These are phyloP conservation scores for Cercospora beticola DNA, from an alignment of 2,329 filamentous ascomycete genomes.

Conservation along the genomic window DNA sequence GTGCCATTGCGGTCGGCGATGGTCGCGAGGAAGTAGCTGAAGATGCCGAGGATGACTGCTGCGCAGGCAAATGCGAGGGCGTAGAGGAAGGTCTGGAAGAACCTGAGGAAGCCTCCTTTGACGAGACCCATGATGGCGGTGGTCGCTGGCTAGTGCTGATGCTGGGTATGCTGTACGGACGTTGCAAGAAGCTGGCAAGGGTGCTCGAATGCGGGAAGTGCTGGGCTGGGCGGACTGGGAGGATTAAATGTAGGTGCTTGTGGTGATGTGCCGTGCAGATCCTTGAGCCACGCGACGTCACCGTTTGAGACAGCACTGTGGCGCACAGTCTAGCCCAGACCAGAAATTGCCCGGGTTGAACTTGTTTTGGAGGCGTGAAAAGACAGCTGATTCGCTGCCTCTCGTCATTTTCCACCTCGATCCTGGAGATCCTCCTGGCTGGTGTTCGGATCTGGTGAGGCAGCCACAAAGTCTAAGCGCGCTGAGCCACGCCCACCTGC, in stretches of 20 bases:
- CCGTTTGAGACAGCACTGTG: not conserved
- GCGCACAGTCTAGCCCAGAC: not conserved
- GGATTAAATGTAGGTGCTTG: not conserved
- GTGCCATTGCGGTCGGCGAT: constrained; percentile 62
- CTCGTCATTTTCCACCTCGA: not conserved
- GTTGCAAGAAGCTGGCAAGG: not conserved
- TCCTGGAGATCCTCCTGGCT: not conserved
- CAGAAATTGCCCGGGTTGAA: not conserved
- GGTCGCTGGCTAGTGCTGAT: not conserved
- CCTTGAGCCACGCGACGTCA: not conserved
- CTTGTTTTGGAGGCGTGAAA: not conserved
- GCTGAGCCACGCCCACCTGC: not conserved
- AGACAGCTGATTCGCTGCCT: not conserved
- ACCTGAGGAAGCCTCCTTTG: constrained; percentile 64
- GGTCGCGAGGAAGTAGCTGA: constrained; percentile 77
- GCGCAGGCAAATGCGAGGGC: constrained; percentile 70
- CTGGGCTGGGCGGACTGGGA: not conserved
- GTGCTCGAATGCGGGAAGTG: not conserved
- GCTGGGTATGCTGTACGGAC: not conserved
- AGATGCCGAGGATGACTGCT: constrained; percentile 65
- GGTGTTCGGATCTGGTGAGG: not conserved
- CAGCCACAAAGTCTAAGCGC: not conserved
- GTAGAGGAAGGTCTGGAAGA: constrained; percentile 68
- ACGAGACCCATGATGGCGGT: constrained; percentile 37
- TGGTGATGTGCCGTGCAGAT: constrained; percentile 1